These are phyloP conservation scores for Pichia occidentalis DNA, from an alignment of 805 yeast species.

Conservation along the genomic window DNA sequence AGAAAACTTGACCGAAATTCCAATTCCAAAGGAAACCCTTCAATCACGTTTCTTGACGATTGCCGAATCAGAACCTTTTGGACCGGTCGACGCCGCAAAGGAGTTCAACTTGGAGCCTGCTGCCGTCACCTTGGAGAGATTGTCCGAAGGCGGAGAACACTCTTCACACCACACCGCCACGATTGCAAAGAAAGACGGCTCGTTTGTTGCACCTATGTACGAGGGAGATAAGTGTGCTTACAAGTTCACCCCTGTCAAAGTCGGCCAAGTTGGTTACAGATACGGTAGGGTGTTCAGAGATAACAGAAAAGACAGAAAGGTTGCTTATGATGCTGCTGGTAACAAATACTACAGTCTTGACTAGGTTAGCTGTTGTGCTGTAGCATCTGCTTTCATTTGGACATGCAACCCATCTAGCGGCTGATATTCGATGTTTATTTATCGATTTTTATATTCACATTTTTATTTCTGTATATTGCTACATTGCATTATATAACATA, in stretches of 20 bases:
- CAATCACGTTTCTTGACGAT: slow-evolving; percentile 79
- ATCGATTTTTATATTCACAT: no score
- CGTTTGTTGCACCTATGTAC: slow-evolving; percentile 50
- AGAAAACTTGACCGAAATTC: slow-evolving; percentile 90
- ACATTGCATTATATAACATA: no score
- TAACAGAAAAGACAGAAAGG: slow-evolving; percentile 74
- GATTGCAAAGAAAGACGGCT: slow-evolving; percentile 25
- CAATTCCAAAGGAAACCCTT: slow-evolving; percentile 76
- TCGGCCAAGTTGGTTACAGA: slow-evolving; percentile 83
- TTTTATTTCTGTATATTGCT: no score
- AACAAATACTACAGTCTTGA: slow-evolving; percentile 36
- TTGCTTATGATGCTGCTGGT: slow-evolving; percentile 66
- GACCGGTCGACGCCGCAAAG: slow-evolving; percentile 91
- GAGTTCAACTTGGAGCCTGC: slow-evolving; percentile 86
- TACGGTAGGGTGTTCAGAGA: slow-evolving; percentile 91
- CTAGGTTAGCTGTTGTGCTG: slow-evolving; percentile 3
- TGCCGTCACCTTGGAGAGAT: slow-evolving; percentile 60
- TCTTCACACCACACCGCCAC: slow-evolving; percentile 30
- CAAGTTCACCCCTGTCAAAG: slow-evolving; percentile 70
- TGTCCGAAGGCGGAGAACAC: slow-evolving; percentile 54
- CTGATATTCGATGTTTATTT: no score
- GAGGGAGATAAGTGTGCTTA: slow-evolving; percentile 67
- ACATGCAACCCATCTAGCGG: no score
- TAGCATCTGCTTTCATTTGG: no score
- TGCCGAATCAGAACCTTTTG: slow-evolving; percentile 93